Conservation (phyloP, 140 eudicot genomes). For the Senecio squalidus region DNA sequence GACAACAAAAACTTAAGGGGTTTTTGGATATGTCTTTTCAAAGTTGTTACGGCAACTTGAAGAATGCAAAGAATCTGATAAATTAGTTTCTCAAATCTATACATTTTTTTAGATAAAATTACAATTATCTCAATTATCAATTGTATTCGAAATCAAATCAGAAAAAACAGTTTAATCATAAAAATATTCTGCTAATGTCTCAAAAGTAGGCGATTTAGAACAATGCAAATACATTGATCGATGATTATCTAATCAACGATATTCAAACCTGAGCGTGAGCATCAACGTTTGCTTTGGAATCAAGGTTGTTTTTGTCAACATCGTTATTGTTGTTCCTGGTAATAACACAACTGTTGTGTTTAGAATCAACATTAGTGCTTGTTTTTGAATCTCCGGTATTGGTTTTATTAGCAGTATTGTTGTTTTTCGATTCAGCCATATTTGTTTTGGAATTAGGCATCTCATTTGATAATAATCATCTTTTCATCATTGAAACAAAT, state of each 20-base stretch:
- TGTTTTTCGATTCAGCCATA: slow-evolving; percentile 25
- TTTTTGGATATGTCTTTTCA: neutral
- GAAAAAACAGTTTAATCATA: too few species aligned
- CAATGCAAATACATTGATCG: neutral
- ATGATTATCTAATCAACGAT: neutral
- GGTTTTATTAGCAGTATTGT: neutral
- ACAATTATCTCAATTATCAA: too few species aligned
- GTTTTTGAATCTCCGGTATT: slow-evolving; percentile 14
- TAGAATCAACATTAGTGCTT: slow-evolving; percentile 10
- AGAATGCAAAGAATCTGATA: too few species aligned
- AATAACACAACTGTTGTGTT: neutral
- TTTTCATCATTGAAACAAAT: slow-evolving; percentile 9
- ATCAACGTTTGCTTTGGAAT: slow-evolving; percentile 22
- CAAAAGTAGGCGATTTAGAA: neutral
- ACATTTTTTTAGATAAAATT: too few species aligned
- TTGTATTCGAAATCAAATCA: too few species aligned
- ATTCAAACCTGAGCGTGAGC: slow-evolving; percentile 26
- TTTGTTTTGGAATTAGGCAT: slow-evolving; percentile 13
- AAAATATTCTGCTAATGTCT: too few species aligned
- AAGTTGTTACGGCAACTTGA: neutral
- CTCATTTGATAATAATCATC: too few species aligned
- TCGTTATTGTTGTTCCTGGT: slow-evolving; percentile 1
- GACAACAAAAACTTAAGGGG: slow-evolving; percentile 6
- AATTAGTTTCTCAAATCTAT: too few species aligned
- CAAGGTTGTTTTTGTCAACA: slow-evolving; percentile 15